Base-by-base conservation (phyloP, 371 early-diverging fungal genomes). In the Rhizopus stolonifer region DNA sequence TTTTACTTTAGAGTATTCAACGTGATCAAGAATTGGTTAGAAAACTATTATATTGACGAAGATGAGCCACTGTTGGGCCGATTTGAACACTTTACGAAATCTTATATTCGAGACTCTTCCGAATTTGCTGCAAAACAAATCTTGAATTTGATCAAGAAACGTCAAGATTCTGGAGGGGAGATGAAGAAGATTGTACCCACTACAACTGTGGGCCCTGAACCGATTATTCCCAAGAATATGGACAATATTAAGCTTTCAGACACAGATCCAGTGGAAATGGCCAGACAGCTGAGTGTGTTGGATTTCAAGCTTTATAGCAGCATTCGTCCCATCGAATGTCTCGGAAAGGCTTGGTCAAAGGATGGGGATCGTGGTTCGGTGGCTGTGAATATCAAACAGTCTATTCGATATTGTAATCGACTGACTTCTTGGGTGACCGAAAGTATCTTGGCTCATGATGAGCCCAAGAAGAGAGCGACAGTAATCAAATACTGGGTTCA, bases 181-280 rank as follows among this genome's bases (percentile, higher is more conserved):
- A 63, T 82, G 57, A 86, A 82, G 26, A 84, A 83, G 49, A 60
- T 91, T 65, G 77, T 88, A 0, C 81, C 74, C 11, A 89, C 84
- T 32, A 52, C 72, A 38, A 74, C 74, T 22, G 59, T 79, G 1
- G 84, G 88, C 4, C 87, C 90, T 13, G 64, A 74, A 23, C 84
- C 90, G 1, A 86, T 91, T 24, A 61, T 84, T 47, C 91, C 90
- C 4, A 82, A 81, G 36, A 80, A 77, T 46, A 64, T 87, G 46
- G 76, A 79, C 19, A 69, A 73, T 29, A 58, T 89, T 51, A 81
- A 82, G 52, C 75, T 96, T 24, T 44, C 82, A 45, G 96, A 96
- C 34, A 69, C 92, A 15, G 92, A 95, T 63, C 93, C 96, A 3
- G 60, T 92, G n/a, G 98, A 98, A 67, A 61, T 96, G 44, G 95